Percentiles rank a stretch among this genome's conserved stretches.
Evolutionary conservation across 2,329 filamentous ascomycete species (phyloP).

Genomic region (Ascochyta rabiei): DNA sequence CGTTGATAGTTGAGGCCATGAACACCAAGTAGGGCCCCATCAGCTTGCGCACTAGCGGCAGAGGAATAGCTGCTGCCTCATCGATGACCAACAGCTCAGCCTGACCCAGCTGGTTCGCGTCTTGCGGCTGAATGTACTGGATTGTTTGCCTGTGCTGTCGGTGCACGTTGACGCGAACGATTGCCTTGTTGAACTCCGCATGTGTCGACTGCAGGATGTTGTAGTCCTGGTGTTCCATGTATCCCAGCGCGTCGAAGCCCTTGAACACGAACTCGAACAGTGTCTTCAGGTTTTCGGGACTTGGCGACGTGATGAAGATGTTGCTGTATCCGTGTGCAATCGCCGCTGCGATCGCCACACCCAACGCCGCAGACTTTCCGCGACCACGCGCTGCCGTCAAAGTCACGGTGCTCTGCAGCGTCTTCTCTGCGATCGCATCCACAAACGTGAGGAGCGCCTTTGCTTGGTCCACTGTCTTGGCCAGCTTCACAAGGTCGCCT

Average conservation of each 20-base stretch:
- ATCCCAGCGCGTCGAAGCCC: slow-evolving; percentile 91
- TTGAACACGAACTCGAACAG: slow-evolving; percentile 99
- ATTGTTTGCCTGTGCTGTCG: slow-evolving; percentile 95
- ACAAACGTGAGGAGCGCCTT: slow-evolving; percentile 97
- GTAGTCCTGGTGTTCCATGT: slow-evolving; percentile 95
- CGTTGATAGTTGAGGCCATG: slow-evolving; percentile 99
- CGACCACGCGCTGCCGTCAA: slow-evolving; percentile 92
- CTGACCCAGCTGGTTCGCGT: slow-evolving; percentile 92
- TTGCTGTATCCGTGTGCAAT: slow-evolving; percentile 98
- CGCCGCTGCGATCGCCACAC: slow-evolving; percentile 91
- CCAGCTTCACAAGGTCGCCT: slow-evolving; percentile 80
- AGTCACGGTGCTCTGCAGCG: slow-evolving; percentile 88
- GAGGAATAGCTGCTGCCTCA: slow-evolving; percentile 93
- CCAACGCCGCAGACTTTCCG: slow-evolving; percentile 95
- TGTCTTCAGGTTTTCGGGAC: slow-evolving; percentile 97
- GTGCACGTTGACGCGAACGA: slow-evolving; percentile 95
- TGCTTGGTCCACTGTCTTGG: slow-evolving; percentile 91
- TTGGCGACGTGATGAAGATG: slow-evolving; percentile 98
- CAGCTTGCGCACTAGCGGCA: slow-evolving; percentile 89
- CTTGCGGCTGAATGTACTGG: slow-evolving; percentile 96
- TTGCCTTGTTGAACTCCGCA: slow-evolving; percentile 98
- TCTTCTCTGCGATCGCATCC: slow-evolving; percentile 96
- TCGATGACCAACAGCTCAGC: slow-evolving; percentile 96
- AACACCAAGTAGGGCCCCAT: slow-evolving; percentile 98
- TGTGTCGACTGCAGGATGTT: slow-evolving; percentile 98